A percentile compares a stretch with the other conserved stretches of the same genome.
These are phyloP conservation scores for Aspergillus carbonarius DNA, from an alignment of 2,329 filamentous ascomycete species.

Conservation along the genomic window DNA sequence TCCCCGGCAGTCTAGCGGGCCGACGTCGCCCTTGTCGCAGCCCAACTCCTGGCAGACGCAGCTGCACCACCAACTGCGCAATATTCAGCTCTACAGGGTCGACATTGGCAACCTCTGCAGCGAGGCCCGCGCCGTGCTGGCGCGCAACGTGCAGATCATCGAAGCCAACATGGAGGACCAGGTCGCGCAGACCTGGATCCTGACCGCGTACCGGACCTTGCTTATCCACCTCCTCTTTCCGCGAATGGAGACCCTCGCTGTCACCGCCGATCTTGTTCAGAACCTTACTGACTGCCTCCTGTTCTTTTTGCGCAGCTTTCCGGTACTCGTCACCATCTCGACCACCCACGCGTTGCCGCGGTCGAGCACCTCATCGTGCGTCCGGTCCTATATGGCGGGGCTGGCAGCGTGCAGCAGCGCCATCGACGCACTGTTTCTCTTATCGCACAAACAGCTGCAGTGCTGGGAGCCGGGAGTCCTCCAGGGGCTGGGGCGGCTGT, in stretches of 20 bases:
- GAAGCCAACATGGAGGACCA: not conserved
- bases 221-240: not conserved
- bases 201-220: not conserved
- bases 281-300: not conserved
- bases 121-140: not conserved
- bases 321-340: not conserved
- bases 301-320: not conserved
- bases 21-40: not conserved
- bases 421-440: not conserved
- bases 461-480: not conserved
- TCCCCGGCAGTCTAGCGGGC: not conserved
- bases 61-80: not conserved
- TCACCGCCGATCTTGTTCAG: not conserved
- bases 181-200: not conserved
- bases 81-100: not conserved
- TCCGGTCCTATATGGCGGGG: not conserved
- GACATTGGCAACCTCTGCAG: not conserved
- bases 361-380: not conserved
- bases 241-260: not conserved
- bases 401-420: not conserved
- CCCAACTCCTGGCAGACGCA: not conserved
- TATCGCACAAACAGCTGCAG: not conserved
- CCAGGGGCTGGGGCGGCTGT: not conserved
- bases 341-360: not conserved
- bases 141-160: not conserved